Percentiles rank a stretch among this genome's conserved stretches.
phyloP scores from a whole-genome alignment of 495 filamentous ascomycete species.

The Tuber indicum region DNA sequence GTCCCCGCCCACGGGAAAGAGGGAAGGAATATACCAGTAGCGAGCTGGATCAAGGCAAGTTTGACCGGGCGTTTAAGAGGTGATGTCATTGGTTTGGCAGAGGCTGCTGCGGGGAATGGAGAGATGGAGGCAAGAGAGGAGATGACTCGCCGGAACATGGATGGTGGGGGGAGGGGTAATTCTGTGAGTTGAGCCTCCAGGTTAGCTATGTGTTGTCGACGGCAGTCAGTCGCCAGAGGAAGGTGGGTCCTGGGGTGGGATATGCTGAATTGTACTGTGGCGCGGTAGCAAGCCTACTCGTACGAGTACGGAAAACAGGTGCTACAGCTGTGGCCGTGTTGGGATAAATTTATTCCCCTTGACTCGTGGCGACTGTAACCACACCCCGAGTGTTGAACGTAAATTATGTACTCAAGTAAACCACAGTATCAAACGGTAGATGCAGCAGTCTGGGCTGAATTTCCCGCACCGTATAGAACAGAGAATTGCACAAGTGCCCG shows the following conservation, averaged over 20 bases:
- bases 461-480: too few species aligned
- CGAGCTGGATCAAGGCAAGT: conserved; percentile 75
- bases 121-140: conserved; percentile 12
- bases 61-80: conserved; percentile 68
- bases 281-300: background rate
- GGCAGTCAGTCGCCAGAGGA: background rate
- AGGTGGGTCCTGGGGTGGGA: background rate
- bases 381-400: too few species aligned
- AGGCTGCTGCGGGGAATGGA: conserved; percentile 8
- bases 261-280: background rate
- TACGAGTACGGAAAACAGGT: background rate
- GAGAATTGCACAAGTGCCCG: too few species aligned
- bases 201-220: background rate
- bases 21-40: conserved; percentile 50
- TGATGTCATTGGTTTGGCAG: conserved; percentile 45
- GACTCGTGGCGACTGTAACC: too few species aligned
- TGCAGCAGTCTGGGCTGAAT: too few species aligned
- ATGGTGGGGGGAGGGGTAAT: background rate
- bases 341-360: too few species aligned
- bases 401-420: too few species aligned
- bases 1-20: background rate
- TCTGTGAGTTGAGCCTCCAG: background rate
- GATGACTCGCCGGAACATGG: conserved; percentile 31
- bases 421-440: too few species aligned
- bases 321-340: background rate